Percentiles rank a stretch among this genome's conserved stretches.
Conservation (phyloP, 495 filamentous ascomycete species). For the Penicillium silybi region DNA sequence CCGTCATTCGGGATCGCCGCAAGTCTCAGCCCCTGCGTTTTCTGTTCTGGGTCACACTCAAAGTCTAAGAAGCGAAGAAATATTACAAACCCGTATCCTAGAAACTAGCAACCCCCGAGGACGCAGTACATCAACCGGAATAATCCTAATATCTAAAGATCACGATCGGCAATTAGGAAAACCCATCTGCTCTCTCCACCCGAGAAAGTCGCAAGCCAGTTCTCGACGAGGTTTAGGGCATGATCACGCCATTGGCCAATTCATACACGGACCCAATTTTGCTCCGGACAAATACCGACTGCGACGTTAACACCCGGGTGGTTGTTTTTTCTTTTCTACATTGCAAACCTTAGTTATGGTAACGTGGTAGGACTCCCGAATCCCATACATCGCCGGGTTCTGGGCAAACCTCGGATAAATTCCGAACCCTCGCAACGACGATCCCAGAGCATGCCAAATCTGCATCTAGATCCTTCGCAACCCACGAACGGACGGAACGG, state of each 20-base stretch:
- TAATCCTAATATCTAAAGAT: background rate
- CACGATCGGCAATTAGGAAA: background rate
- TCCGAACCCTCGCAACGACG: too few relatives aligned
- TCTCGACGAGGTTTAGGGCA: constrained; percentile 3
- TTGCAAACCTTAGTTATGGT: too few relatives aligned
- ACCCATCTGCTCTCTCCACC: constrained; percentile 16
- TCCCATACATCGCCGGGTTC: too few relatives aligned
- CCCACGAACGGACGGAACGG: background rate
- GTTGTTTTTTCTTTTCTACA: too few relatives aligned
- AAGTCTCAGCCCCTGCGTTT: constrained; percentile 17
- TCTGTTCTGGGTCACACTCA: constrained; percentile 14
- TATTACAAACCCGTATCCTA: too few relatives aligned
- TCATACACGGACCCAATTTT: constrained; percentile 19
- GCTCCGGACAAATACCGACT: constrained; percentile 32
- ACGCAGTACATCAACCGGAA: background rate
- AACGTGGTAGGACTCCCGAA: too few relatives aligned
- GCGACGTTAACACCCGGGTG: too few relatives aligned
- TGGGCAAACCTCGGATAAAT: too few relatives aligned
- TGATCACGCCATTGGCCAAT: constrained; percentile 14
- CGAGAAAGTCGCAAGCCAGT: constrained; percentile 12
- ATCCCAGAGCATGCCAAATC: background rate
- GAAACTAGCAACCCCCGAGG: too few relatives aligned
- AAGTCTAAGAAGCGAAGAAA: constrained; percentile 3
- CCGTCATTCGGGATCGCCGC: constrained; percentile 28
- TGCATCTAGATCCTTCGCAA: background rate